These are phyloP conservation scores for Mycena kentingensis DNA, from an alignment of 768 basidiomycete genomes.

Conservation along the genomic window DNA sequence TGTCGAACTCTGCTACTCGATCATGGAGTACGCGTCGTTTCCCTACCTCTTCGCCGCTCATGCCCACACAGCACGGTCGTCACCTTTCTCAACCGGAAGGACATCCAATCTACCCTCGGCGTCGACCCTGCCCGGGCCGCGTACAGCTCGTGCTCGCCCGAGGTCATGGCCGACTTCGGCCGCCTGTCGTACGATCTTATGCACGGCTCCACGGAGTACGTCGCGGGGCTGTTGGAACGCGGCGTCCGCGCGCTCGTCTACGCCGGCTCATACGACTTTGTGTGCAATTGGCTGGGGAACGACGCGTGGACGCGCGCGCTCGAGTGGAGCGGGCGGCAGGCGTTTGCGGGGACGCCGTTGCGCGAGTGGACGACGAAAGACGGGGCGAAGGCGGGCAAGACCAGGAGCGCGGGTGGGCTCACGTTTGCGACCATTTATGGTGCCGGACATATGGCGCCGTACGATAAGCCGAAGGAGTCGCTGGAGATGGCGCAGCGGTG, in stretches of 20 bases:
- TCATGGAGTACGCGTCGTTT: not conserved
- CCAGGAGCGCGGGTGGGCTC: slow-evolving; percentile 47
- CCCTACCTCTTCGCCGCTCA: not conserved
- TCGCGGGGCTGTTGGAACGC: slow-evolving; percentile 58
- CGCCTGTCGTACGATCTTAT: slow-evolving; percentile 31
- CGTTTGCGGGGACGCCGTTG: slow-evolving; percentile 7
- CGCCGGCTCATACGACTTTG: slow-evolving; percentile 58
- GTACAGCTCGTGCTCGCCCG: slow-evolving; percentile 33
- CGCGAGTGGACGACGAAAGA: slow-evolving; percentile 64
- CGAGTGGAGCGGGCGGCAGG: slow-evolving; percentile 30
- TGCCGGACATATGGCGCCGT: slow-evolving; percentile 74
- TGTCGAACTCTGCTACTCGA: slow-evolving; percentile 2
- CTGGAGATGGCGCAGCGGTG: slow-evolving; percentile 57
- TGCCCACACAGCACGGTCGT: slow-evolving; percentile 5
- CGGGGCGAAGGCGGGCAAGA: slow-evolving; percentile 43
- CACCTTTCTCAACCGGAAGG: slow-evolving; percentile 13
- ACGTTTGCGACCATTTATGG: slow-evolving; percentile 66
- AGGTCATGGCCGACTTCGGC: slow-evolving; percentile 42
- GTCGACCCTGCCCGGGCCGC: slow-evolving; percentile 25
- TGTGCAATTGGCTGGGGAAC: slow-evolving; percentile 64
- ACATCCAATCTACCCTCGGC: slow-evolving; percentile 9
- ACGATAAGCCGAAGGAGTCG: slow-evolving; percentile 61
- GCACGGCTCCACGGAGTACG: slow-evolving; percentile 47
- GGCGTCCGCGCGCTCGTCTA: slow-evolving; percentile 59
- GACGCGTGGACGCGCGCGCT: slow-evolving; percentile 56